Percentiles rank a stretch among this genome's conserved stretches.
Conservation (phyloP, 1,284 basidiomycete species). For the Ustilago shanxiensis region DNA sequence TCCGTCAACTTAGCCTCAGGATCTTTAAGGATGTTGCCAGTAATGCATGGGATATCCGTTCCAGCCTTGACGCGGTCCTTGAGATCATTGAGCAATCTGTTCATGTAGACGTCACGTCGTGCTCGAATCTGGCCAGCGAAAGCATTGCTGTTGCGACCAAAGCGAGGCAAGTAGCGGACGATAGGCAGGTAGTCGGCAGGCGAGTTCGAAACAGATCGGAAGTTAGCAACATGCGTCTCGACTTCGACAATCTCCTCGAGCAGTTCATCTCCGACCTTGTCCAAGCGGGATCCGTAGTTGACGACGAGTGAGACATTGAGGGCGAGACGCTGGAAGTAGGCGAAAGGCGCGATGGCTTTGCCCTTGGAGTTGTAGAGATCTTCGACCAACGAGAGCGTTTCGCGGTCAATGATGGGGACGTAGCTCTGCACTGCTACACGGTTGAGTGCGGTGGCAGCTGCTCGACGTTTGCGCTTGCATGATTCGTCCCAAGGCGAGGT, state of each 20-base stretch:
- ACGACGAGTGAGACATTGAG: constrained; percentile 49
- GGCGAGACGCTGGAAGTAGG: constrained; percentile 44
- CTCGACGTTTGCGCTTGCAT: constrained; percentile 49
- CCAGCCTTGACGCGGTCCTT: constrained; percentile 28
- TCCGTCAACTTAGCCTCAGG: constrained; percentile 45
- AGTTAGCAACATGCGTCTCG: constrained; percentile 53
- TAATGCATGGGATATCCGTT: constrained; percentile 46
- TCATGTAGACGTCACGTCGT: constrained; percentile 50
- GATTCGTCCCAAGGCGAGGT: constrained; percentile 54
- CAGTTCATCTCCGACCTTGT: constrained; percentile 41
- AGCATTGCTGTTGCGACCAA: constrained; percentile 14
- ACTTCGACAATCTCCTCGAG: constrained; percentile 48
- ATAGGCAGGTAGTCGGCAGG: constrained; percentile 46
- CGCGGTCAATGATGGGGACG: constrained; percentile 50
- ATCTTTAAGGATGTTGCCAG: constrained; percentile 50
- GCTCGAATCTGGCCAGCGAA: constrained; percentile 28
- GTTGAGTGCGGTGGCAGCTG: constrained; percentile 51
- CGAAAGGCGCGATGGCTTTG: constrained; percentile 33
- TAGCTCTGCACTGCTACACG: constrained; percentile 42
- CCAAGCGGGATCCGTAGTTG: constrained; percentile 43
- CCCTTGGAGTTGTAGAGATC: constrained; percentile 33
- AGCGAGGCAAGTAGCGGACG: constrained; percentile 31
- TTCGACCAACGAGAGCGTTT: constrained; percentile 46
- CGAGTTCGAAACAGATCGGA: constrained; percentile 42
- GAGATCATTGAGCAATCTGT: constrained; percentile 38